Conservation (phyloP, 139 green algal genomes). For the Chlorella sp. region DNA sequence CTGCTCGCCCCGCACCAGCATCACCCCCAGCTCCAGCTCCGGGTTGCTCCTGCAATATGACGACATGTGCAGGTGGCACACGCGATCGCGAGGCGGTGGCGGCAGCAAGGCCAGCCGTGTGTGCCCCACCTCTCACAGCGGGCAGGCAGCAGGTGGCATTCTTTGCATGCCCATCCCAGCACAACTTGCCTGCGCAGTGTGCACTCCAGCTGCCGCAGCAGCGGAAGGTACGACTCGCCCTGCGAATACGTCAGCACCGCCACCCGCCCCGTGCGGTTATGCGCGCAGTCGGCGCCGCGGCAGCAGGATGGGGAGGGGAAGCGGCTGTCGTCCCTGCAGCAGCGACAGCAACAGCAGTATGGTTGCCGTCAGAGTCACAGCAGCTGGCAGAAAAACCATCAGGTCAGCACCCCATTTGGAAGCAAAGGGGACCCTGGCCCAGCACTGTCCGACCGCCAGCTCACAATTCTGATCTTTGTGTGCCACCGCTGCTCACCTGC, state of each 20-base stretch:
- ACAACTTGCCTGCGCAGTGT: neutral
- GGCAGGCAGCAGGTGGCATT: no score
- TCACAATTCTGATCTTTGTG: no score
- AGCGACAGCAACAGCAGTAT: no score
- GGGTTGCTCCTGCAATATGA: neutral
- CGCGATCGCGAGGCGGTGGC: no score
- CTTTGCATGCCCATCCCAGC: no score
- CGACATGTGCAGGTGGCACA: no score
- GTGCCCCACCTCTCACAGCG: no score
- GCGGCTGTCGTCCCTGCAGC: neutral
- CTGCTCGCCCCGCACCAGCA: neutral
- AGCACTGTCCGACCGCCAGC: neutral
- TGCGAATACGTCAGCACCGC: slow-evolving; percentile 6
- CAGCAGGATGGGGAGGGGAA: slow-evolving; percentile 22
- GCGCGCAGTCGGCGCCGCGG: neutral
- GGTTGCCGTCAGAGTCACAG: no score
- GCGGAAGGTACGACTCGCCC: neutral
- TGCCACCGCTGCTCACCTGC: neutral
- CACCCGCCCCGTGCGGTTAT: neutral
- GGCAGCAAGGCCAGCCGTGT: no score
- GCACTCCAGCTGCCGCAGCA: slow-evolving; percentile 32
- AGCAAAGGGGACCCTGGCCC: neutral
- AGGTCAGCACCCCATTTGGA: neutral
- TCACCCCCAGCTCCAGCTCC: neutral
- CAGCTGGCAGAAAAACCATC: no score